Base-by-base conservation (phyloP, 1,284 basidiomycete species). In the Trametes versicolor region DNA sequence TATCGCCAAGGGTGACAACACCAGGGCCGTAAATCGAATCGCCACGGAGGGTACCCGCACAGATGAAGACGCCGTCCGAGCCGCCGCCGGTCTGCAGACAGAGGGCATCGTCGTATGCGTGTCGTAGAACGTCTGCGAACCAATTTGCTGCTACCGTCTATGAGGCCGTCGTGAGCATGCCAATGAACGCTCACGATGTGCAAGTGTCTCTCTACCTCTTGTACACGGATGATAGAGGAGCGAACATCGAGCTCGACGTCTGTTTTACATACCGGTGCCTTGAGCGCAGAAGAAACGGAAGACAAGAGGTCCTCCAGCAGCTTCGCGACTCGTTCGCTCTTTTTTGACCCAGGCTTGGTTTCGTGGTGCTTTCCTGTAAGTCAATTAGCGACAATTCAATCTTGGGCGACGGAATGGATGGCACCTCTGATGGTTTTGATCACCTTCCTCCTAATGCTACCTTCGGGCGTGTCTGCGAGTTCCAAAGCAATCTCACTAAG, bases 1-100 rank as follows among this genome's bases (percentile, higher is more conserved):
- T 87, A 72, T 97, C 91, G 0, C 94, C 94, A 0, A 98, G 82
- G 0, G 91, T 94, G 23, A 69, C 25, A 10, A 49, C 70, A 89
- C 92, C 94, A 66, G 94, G 89, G 0, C 94, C 92, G 77, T 97
- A 97, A 6, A 88, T 80, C 2, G 92, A 91, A 75, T 97, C 96
- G 4, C 96, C 95, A 43, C 96, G 87, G 50, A 97, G 79, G 1
- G 93, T 95, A 2, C 96, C 96, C n/a, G 91, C 93, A 71, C 89
- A 94, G 37, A 96, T 87, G 66, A 97, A 83, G 2, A 93, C 93
- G 0, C 88, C 91, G 74, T 96, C 93, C 0, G 90, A 86, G 1
- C 88, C 90, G 1, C 86, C 87, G 25, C 82, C 82, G 23, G 80
- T 87, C 71, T 88, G 85, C 71, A 88, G 77, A 56, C 82, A 84